Percentiles rank a stretch among this genome's conserved stretches.
phyloP scores from a whole-genome alignment of 257 asterid species.

The Paulownia fortunei region DNA sequence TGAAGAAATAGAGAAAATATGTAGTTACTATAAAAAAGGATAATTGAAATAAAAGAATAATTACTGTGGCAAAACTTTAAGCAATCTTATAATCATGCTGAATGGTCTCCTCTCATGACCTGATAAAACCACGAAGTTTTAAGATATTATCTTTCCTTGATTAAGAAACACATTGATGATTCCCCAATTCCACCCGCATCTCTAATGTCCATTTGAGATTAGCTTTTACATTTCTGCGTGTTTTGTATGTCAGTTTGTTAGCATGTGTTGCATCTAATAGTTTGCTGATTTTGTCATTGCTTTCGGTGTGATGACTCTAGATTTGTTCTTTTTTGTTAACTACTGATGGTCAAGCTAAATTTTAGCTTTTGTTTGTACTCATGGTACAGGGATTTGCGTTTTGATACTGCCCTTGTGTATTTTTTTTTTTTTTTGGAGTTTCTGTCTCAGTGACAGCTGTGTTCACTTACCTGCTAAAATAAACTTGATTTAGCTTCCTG shows the following conservation, averaged over 20 bases:
- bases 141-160: conserved; percentile 2
- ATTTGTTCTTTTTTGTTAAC: neutral
- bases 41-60: neutral
- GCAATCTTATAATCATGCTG: conserved; percentile 12
- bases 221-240: neutral
- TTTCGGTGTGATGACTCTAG: neutral
- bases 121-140: neutral
- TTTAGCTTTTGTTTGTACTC: neutral
- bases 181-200: neutral
- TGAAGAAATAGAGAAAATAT: neutral
- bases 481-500: neutral
- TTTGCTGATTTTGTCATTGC: neutral
- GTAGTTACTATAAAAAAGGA: too few relatives aligned
- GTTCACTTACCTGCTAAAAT: neutral
- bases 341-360: neutral
- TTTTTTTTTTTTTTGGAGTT: neutral
- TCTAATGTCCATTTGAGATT: neutral
- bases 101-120: neutral
- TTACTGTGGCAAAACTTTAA: neutral
- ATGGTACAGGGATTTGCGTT: neutral
- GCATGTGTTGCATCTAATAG: neutral
- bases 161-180: neutral
- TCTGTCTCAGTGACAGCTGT: neutral
- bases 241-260: neutral
- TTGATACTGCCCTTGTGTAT: neutral